Conservation (phyloP, 495 filamentous ascomycete genomes). For the Ramalina intermedia region DNA sequence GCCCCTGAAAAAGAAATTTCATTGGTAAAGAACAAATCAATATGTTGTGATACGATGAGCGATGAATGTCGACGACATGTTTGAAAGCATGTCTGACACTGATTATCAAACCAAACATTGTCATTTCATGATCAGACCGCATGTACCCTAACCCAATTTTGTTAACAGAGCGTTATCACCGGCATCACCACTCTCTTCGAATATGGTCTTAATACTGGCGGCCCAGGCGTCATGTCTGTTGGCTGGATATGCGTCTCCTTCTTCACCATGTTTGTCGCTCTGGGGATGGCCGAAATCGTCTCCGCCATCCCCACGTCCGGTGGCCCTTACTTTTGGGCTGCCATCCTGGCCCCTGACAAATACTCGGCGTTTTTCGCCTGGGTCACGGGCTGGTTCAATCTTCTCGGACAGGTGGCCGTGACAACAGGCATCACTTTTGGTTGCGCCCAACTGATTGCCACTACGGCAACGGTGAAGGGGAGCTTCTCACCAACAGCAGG, state of each 20-base stretch:
- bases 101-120: background rate
- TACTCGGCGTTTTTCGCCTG: slow-evolving; percentile 46
- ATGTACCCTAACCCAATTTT: background rate
- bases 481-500: slow-evolving; percentile 33
- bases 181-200: slow-evolving; percentile 43
- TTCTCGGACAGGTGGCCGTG: slow-evolving; percentile 48
- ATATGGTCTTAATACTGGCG: slow-evolving; percentile 42
- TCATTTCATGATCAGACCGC: no score
- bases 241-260: slow-evolving; percentile 48
- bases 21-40: no score
- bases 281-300: slow-evolving; percentile 52
- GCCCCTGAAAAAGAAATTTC: background rate
- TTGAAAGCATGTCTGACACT: background rate
- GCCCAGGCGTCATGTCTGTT: slow-evolving; percentile 37
- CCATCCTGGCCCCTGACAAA: slow-evolving; percentile 40
- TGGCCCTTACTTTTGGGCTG: slow-evolving; percentile 55
- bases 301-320: slow-evolving; percentile 49
- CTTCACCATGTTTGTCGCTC: slow-evolving; percentile 42
- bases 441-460: slow-evolving; percentile 44
- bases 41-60: background rate
- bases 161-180: slow-evolving; percentile 41
- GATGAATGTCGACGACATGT: background rate
- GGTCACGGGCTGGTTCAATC: slow-evolving; percentile 51
- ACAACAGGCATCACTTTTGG: slow-evolving; percentile 56
- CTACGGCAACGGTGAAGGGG: slow-evolving; percentile 40